Base-by-base conservation (phyloP, 129 eudicot genomes). In the Arctium lappa region DNA sequence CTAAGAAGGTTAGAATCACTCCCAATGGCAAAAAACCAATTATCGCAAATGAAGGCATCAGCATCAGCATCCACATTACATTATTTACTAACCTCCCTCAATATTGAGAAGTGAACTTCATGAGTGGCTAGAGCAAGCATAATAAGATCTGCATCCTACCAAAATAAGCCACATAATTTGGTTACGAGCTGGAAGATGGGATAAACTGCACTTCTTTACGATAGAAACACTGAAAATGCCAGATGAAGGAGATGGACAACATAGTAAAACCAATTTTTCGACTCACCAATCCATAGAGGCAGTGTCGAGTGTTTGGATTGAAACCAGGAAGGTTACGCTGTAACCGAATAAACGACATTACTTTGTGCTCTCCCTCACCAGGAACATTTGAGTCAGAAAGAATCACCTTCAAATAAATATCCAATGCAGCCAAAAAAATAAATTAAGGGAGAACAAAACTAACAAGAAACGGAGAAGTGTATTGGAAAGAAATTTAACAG, bases 281-380 rank as follows among this genome's bases (percentile, higher is more conserved):
- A 79, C 94, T 81, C 88, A 95, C 99, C 89, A 95, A 80, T 62
- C 99, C 99, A 83, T 95, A 95, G 38, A 95, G 89, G 75, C 99
- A 95, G 80, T 95, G 99, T 72, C 92, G 88, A 78, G 95, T 95
- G 82, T 95, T 95, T 71, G 98, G 98, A 82, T 95, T 89, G 72
- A 95, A 95, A 66, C 99, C 99, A 82, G 92, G 94, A 82, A 90
- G 93, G 75, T 91, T 91, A 65, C 99, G 92, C 74, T 95, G 98
- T 80, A 91, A 89, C 42, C 99, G 94, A 38, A 95, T 93, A 85
- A 91, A 95, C 40, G 98, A 93, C 99, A 96, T 96, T 70, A 92
- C 89, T 86, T 96, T 96, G 93, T 96, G 99, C 88, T 96, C 99
- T 56, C 99, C 99, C 92, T 96, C 99, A 74, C 99, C 99, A 73